Conservation (phyloP, 768 basidiomycete species). For the Hericium rajendrae region DNA sequence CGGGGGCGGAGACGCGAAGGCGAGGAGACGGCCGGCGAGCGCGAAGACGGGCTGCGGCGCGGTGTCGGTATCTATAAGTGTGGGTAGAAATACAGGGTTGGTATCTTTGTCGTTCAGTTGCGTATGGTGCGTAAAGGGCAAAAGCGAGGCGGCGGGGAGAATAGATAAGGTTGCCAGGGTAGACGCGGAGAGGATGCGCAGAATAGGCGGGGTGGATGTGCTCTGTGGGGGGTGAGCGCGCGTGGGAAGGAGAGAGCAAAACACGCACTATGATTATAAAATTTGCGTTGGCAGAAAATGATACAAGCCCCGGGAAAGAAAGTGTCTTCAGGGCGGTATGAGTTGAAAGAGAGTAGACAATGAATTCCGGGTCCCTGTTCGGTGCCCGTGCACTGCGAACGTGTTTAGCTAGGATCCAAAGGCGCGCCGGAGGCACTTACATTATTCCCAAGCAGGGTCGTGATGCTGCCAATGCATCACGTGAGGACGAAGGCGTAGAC, state of each 20-base stretch:
- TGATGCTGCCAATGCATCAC: constrained; percentile 23
- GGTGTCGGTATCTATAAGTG: constrained; percentile 7
- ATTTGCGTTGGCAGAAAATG: constrained; percentile 35
- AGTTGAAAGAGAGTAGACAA: constrained; percentile 36
- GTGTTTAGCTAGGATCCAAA: not conserved
- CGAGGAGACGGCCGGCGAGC: constrained; percentile 53
- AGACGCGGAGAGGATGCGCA: constrained; percentile 48
- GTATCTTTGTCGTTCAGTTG: constrained; percentile 17
- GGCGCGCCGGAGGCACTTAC: constrained; percentile 15
- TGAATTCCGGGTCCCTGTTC: constrained; percentile 19
- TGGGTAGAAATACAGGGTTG: constrained; percentile 32
- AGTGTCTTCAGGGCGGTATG: constrained; percentile 44
- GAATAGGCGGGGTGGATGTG: constrained; percentile 41
- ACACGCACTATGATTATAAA: constrained; percentile 51
- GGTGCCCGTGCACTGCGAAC: constrained; percentile 12
- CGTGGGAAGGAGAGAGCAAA: not conserved
- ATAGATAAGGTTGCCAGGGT: constrained; percentile 43
- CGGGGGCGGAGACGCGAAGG: constrained; percentile 37
- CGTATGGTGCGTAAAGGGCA: constrained; percentile 31
- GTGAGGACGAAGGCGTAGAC: constrained; percentile 20
- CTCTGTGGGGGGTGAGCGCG: constrained; percentile 29
- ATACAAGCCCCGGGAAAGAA: constrained; percentile 30
- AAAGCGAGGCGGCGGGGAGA: constrained; percentile 37
- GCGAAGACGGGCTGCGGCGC: constrained; percentile 44
- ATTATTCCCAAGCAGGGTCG: constrained; percentile 27